These are phyloP conservation scores for Gilbertella persicaria DNA, from an alignment of 371 early-diverging fungal genomes.

Conservation along the genomic window DNA sequence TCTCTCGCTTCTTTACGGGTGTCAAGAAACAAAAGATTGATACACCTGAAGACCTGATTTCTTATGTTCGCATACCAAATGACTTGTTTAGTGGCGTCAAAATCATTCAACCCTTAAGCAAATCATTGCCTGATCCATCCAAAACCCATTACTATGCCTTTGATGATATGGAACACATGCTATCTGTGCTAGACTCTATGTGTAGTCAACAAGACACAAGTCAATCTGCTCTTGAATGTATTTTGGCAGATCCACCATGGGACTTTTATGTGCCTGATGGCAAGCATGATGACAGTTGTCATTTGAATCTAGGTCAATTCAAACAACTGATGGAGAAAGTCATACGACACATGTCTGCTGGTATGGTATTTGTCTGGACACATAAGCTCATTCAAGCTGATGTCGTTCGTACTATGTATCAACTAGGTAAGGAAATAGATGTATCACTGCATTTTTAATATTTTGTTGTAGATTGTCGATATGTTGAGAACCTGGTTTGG, in stretches of 20 bases:
- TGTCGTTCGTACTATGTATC: conserved; percentile 59
- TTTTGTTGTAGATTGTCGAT: conserved; percentile 50
- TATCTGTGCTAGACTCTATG: conserved; percentile 22
- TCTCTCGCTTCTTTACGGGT: conserved; percentile 46
- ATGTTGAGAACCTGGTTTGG: conserved; percentile 72
- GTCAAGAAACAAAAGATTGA: conserved; percentile 42
- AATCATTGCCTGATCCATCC: not conserved
- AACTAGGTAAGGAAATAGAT: conserved; percentile 37
- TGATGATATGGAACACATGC: conserved; percentile 33
- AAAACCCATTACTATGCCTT: conserved; percentile 11
- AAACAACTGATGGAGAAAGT: conserved; percentile 49
- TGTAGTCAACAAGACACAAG: not conserved
- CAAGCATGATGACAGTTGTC: conserved; percentile 52
- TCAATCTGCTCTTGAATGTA: conserved; percentile 46
- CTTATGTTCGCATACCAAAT: conserved; percentile 39
- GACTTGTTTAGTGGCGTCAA: conserved; percentile 48
- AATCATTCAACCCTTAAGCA: conserved; percentile 25
- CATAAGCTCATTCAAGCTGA: conserved; percentile 63
- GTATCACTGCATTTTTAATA: not conserved
- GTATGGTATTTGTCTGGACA: conserved; percentile 65
- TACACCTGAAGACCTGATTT: conserved; percentile 50
- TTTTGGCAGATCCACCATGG: conserved; percentile 70
- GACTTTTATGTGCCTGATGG: conserved; percentile 59
- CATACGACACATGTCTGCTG: conserved; percentile 50
- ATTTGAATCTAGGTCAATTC: conserved; percentile 35